Evolutionary conservation across 2,329 filamentous ascomycete genomes (phyloP).

Genomic region (Clarireedia homoeocarpa): DNA sequence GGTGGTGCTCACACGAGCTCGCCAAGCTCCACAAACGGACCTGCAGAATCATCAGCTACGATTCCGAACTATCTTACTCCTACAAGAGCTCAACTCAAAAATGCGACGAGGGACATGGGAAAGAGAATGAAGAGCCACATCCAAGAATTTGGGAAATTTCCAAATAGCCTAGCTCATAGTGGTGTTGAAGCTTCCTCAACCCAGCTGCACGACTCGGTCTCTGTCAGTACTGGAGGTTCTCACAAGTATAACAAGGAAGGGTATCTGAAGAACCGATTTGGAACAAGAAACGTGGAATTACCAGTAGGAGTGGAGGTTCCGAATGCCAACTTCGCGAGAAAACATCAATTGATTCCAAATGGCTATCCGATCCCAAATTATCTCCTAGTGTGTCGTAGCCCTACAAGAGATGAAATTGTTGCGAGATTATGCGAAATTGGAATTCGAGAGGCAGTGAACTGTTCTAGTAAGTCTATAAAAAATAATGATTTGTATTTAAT

Average conservation of each 20-base stretch:
- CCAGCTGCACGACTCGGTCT: background rate
- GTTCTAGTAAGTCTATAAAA: background rate
- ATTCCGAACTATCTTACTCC: background rate
- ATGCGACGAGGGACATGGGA: background rate
- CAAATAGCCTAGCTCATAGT: background rate
- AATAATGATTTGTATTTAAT: background rate
- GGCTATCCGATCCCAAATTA: conserved; percentile 12
- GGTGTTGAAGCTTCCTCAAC: background rate
- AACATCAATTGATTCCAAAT: conserved; percentile 33
- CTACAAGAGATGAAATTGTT: conserved; percentile 1
- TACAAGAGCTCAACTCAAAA: background rate
- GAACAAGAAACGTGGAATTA: conserved; percentile 5
- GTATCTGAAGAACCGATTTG: background rate
- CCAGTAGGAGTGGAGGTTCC: conserved; percentile 29
- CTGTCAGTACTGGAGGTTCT: background rate
- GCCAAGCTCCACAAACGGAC: background rate
- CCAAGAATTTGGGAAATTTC: background rate
- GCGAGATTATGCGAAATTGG: background rate
- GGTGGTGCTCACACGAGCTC: background rate
- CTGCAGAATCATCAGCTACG: background rate
- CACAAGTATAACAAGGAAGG: background rate
- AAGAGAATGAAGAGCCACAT: conserved; percentile 5
- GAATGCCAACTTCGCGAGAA: conserved; percentile 39
- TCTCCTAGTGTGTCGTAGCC: conserved; percentile 5
- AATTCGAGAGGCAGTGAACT: background rate